These are phyloP conservation scores for Dysphania ambrosioides DNA, from an alignment of 148 eudicot species.

Conservation along the genomic window DNA sequence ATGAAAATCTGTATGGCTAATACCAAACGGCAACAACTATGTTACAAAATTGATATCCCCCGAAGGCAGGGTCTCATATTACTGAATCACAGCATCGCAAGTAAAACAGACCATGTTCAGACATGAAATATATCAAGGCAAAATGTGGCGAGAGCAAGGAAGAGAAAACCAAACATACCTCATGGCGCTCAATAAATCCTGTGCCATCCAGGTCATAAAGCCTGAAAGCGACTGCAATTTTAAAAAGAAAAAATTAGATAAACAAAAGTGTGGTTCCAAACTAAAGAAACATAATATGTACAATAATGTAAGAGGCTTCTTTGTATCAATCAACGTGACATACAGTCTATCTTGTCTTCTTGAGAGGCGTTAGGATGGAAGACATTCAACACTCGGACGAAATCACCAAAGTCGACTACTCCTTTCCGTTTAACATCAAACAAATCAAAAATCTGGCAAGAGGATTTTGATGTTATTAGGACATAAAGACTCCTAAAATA, in stretches of 20 bases:
- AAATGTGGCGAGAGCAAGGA: background rate
- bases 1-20: background rate
- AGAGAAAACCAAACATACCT: constrained; percentile 41
- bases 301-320: background rate
- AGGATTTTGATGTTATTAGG: background rate
- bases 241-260: constrained; percentile 16
- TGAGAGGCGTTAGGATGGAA: constrained; percentile 87
- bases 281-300: background rate
- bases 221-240: constrained; percentile 73
- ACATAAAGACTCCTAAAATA: background rate
- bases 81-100: background rate
- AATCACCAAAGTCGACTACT: constrained; percentile 88
- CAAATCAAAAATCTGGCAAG: constrained; percentile 75
- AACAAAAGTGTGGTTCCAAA: background rate
- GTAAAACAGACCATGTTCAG: background rate
- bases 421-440: constrained; percentile 86
- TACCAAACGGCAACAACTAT: background rate
- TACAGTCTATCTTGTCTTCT: constrained; percentile 87
- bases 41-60: background rate
- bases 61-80: background rate
- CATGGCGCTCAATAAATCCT: constrained; percentile 87
- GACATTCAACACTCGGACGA: constrained; percentile 71
- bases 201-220: constrained; percentile 87
- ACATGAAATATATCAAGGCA: background rate
- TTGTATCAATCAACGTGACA: constrained; percentile 21